Base-by-base conservation (phyloP, 495 filamentous ascomycete genomes). In the Penicillium chermesinum region DNA sequence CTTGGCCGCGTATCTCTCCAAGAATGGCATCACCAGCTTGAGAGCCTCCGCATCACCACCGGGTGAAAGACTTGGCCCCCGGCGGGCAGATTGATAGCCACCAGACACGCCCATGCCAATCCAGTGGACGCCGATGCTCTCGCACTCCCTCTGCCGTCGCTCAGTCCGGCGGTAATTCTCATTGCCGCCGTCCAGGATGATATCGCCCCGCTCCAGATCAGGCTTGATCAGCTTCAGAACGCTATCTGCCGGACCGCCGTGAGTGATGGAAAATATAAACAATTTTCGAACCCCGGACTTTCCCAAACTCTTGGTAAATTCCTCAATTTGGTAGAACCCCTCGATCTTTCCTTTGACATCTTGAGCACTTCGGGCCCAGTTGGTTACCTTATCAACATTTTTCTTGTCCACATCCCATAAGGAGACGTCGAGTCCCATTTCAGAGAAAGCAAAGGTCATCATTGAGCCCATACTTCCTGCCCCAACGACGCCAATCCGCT, bases 111-210 rank as follows among this genome's bases (percentile, higher is more conserved):
- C 85, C 64, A 80, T 77, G 1, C 84, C 84, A 42, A 88, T 75
- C 69, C 83, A 88, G 19, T 64, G 65, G 12, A 88, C 74, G 0
- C 79, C 82, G 14, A 76, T 72, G 4, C 66, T 57, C 2, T 65
- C 66, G 34, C 82, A 70, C 34, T 80, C 74, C 20, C 63, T 73
- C 65, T 87, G 84, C 7, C 85, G 64, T 12, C 78, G 58, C 51
- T 89, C 79, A 0, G 85, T 87, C n/a, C 76, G 81, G 22, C 75
- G 64, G 52, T 80, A 89, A 53, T 86, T 70, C 65, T 89, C 84
- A 51, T 89, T 89, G 0, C 80, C 81, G 15, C 79, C 81, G 58
- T 88, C 85, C 7, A 89, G 70, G 41, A 90, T 82, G 39, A 88
- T 79, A 58, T 89, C 85, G 6, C 82, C 82, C 18, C 61, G 67